Evolutionary conservation across 2,329 filamentous ascomycete genomes (phyloP).

Genomic region (Aspergillus aculeatinus): DNA sequence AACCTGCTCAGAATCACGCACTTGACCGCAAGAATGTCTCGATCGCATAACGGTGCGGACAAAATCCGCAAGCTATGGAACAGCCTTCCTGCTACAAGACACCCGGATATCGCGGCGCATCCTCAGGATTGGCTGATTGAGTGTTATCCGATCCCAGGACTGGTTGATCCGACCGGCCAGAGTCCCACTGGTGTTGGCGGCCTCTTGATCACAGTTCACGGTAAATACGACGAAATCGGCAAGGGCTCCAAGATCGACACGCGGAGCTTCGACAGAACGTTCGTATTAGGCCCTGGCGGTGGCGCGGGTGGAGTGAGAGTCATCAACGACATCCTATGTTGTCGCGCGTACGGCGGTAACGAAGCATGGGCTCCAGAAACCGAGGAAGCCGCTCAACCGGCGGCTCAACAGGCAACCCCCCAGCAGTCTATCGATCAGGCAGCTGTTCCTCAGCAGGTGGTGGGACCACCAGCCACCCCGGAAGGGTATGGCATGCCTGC

Average conservation of each 20-base stretch:
- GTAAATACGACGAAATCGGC: constrained; percentile 73
- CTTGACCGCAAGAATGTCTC: constrained; percentile 60
- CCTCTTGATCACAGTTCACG: constrained; percentile 74
- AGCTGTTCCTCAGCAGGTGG: constrained; percentile 18
- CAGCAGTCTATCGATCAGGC: constrained; percentile 14
- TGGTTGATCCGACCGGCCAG: constrained; percentile 67
- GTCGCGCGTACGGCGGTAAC: constrained; percentile 65
- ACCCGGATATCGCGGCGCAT: constrained; percentile 68
- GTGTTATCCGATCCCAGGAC: constrained; percentile 69
- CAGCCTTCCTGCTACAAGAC: constrained; percentile 68
- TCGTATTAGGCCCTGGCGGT: constrained; percentile 73
- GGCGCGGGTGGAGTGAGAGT: constrained; percentile 68
- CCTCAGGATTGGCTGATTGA: constrained; percentile 78
- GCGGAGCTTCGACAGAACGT: constrained; percentile 78
- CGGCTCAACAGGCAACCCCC: constrained; percentile 32
- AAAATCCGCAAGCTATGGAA: constrained; percentile 69
- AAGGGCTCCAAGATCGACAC: constrained; percentile 58
- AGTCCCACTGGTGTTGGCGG: constrained; percentile 69
- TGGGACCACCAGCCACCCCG: constrained; percentile 33
- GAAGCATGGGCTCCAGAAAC: constrained; percentile 52
- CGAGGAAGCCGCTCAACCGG: constrained; percentile 31
- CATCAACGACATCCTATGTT: constrained; percentile 73
- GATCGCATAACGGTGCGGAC: constrained; percentile 64
- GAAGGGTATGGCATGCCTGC: constrained; percentile 42
- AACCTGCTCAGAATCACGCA: constrained; percentile 72